Evolutionary conservation across 2,329 filamentous ascomycete species (phyloP).

Genomic region (Pseudocercospora fuligena): DNA sequence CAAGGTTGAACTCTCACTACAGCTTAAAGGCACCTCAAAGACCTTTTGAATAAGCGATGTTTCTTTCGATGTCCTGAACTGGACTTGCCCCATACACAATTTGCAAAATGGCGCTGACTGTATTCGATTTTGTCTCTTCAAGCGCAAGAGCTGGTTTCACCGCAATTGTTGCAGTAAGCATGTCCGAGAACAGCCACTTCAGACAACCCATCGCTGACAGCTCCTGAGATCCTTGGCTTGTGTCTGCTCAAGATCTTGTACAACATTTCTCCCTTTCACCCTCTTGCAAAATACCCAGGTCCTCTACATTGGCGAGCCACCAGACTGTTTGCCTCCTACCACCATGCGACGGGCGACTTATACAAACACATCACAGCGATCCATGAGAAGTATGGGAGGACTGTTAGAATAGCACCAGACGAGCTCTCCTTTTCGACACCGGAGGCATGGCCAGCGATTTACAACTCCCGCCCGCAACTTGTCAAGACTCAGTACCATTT

Average conservation of each 20-base stretch:
- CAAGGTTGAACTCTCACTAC: slow-evolving; percentile 7
- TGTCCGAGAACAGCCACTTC: neutral
- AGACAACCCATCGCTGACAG: neutral
- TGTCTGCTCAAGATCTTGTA: slow-evolving; percentile 20
- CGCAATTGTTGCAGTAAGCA: neutral
- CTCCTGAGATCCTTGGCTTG: neutral
- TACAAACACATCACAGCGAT: slow-evolving; percentile 33
- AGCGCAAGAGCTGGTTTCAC: slow-evolving; percentile 3
- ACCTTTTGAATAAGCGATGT: neutral
- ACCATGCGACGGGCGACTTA: slow-evolving; percentile 30
- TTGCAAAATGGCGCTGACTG: neutral
- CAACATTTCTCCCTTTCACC: slow-evolving; percentile 35
- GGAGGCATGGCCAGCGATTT: slow-evolving; percentile 33
- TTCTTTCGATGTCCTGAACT: neutral
- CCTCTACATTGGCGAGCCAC: slow-evolving; percentile 30
- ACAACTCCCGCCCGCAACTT: slow-evolving; percentile 33
- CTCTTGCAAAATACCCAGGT: slow-evolving; percentile 31
- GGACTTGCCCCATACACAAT: neutral
- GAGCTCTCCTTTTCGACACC: slow-evolving; percentile 37
- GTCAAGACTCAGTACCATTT: slow-evolving; percentile 29
- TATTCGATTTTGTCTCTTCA: neutral
- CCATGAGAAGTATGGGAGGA: slow-evolving; percentile 34
- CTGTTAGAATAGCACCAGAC: slow-evolving; percentile 38
- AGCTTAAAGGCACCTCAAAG: slow-evolving; percentile 3
- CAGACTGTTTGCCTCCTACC: slow-evolving; percentile 29